Percentiles rank a stretch among this genome's conserved stretches.
Evolutionary conservation across 2,329 filamentous ascomycete genomes (phyloP).

Genomic region (Aspergillus terreus): DNA sequence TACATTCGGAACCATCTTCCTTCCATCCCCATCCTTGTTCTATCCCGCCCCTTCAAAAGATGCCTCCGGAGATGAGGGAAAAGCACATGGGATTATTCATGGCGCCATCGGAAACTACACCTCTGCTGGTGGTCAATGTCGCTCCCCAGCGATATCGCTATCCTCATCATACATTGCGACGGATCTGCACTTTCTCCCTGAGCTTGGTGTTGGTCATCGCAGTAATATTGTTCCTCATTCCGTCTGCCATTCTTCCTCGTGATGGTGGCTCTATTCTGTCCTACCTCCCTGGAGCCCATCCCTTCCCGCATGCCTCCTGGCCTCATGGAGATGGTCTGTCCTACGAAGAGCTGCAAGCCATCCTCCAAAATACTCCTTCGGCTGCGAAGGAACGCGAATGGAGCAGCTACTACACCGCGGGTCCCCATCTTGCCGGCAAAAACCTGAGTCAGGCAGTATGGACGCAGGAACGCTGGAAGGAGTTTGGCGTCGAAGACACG

Average conservation of each 20-base stretch:
- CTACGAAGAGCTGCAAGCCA: conserved; percentile 53
- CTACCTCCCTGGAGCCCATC: conserved; percentile 38
- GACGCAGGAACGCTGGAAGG: conserved; percentile 70
- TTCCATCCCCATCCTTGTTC: neutral
- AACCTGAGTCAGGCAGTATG: conserved; percentile 74
- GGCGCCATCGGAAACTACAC: conserved; percentile 38
- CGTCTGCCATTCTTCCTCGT: conserved; percentile 35
- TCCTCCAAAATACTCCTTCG: conserved; percentile 53
- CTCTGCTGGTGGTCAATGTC: conserved; percentile 39
- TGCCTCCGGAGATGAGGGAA: conserved; percentile 29
- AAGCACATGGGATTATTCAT: conserved; percentile 33
- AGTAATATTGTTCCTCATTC: conserved; percentile 40
- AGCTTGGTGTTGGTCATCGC: conserved; percentile 35
- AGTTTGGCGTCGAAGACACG: conserved; percentile 60
- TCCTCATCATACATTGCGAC: conserved; percentile 40
- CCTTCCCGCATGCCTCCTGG: conserved; percentile 38
- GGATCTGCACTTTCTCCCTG: conserved; percentile 40
- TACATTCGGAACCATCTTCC: neutral
- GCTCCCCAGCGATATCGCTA: conserved; percentile 39
- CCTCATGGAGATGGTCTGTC: conserved; percentile 45
- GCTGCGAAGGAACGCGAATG: conserved; percentile 61
- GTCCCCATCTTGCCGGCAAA: conserved; percentile 71
- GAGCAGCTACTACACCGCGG: conserved; percentile 74
- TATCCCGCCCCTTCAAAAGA: neutral
- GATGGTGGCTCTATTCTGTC: conserved; percentile 36